Evolutionary conservation across 2,329 filamentous ascomycete species (phyloP).

Genomic region (Penicillium sp.): DNA sequence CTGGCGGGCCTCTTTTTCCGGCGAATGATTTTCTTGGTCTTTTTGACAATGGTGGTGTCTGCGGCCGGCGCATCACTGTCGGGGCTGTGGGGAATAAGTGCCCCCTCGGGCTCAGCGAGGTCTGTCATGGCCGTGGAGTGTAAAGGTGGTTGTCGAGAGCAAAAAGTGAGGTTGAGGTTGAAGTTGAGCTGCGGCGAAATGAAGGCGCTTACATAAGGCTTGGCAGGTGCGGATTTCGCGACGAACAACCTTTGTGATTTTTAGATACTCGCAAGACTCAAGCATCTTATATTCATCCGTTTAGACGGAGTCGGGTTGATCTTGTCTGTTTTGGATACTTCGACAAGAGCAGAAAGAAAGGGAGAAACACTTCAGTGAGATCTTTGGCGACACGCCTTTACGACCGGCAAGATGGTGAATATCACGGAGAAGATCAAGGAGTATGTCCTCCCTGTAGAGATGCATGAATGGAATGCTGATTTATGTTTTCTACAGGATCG

Average conservation of each 20-base stretch:
- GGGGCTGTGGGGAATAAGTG: neutral
- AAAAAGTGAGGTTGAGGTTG: neutral
- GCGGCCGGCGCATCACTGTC: constrained; percentile 19
- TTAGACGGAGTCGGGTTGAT: neutral
- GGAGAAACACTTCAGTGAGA: constrained; percentile 13
- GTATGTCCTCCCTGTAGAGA: constrained; percentile 48
- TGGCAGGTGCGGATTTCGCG: constrained; percentile 1
- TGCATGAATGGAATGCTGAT: constrained; percentile 8
- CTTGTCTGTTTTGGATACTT: neutral
- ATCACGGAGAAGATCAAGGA: constrained; percentile 99
- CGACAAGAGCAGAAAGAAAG: neutral
- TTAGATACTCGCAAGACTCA: constrained; percentile 3
- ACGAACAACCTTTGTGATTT: constrained; percentile 8
- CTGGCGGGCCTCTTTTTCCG: constrained; percentile 87
- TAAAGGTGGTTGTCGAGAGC: constrained; percentile 1
- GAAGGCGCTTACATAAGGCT: constrained; percentile 6
- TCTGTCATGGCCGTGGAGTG: constrained; percentile 27
- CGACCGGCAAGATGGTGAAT: constrained; percentile 73
- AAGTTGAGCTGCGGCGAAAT: constrained; percentile 2
- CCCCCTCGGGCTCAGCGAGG: constrained; percentile 18
- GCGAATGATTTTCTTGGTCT: constrained; percentile 86
- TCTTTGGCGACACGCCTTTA: constrained; percentile 14
- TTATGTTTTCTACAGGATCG: constrained; percentile 64
- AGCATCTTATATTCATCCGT: neutral
- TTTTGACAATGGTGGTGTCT: constrained; percentile 42